Evolutionary conservation across 331 rosid species (phyloP).

Genomic region (Malus hybrid): DNA sequence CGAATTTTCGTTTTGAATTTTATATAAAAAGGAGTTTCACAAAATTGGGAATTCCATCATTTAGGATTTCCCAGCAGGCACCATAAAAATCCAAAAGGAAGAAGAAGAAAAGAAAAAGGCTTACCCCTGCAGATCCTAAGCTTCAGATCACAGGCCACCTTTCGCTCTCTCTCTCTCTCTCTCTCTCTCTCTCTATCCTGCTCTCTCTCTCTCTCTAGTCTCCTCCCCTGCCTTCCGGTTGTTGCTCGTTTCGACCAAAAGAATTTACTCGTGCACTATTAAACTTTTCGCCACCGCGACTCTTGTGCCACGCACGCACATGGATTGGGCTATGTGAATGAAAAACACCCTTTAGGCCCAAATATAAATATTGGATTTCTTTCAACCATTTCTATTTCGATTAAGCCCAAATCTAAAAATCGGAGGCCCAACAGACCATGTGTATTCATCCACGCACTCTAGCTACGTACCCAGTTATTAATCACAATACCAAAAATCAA

Average conservation of each 20-base stretch:
- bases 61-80: neutral
- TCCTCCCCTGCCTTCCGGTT: neutral
- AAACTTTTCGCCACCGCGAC: neutral
- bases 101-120: neutral
- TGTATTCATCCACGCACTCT: too few species aligned
- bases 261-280: neutral
- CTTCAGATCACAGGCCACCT: constrained; percentile 3
- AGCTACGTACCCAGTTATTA: too few species aligned
- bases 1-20: neutral
- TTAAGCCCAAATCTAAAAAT: too few species aligned
- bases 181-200: neutral
- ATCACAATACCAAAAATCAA: too few species aligned
- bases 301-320: neutral
- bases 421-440: too few species aligned
- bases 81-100: neutral
- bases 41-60: neutral
- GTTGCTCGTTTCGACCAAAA: neutral
- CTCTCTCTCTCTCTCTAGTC: neutral
- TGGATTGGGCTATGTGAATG: neutral
- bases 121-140: neutral
- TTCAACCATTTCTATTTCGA: too few species aligned
- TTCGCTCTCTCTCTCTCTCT: neutral
- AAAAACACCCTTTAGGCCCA: too few species aligned
- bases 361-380: neutral
- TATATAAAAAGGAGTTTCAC: neutral